phyloP scores from a whole-genome alignment of 306 rosid genomes.

The Cicer pinnatifidum region DNA sequence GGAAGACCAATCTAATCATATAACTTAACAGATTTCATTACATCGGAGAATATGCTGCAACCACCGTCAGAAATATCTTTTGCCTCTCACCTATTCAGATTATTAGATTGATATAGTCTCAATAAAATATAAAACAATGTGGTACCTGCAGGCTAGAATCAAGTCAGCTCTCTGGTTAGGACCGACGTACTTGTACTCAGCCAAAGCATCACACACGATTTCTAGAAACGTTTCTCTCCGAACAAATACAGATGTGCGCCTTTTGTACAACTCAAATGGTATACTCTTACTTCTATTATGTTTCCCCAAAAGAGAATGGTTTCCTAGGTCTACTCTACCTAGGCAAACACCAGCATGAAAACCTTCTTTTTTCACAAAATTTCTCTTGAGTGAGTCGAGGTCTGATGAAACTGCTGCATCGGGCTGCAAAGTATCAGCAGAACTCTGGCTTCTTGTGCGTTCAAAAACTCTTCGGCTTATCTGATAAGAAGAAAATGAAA shows the following conservation, averaged over 20 bases:
- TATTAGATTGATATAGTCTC: constrained; percentile 30
- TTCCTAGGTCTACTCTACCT: constrained; percentile 45
- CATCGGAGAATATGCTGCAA: constrained; percentile 17
- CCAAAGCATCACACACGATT: constrained; percentile 77
- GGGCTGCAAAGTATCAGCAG: constrained; percentile 51
- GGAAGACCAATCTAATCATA: constrained; percentile 24
- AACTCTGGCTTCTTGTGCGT: constrained; percentile 56
- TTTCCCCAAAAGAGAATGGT: constrained; percentile 45
- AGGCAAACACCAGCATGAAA: constrained; percentile 1
- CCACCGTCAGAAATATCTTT: not conserved
- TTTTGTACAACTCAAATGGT: constrained; percentile 87
- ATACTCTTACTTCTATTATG: constrained; percentile 54
- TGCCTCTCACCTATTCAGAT: not conserved
- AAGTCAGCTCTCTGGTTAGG: constrained; percentile 90
- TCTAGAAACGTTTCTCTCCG: constrained; percentile 68
- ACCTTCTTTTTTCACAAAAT: constrained; percentile 45
- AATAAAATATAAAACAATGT: constrained; percentile 33
- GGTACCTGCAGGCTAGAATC: constrained; percentile 85
- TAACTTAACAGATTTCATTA: not conserved
- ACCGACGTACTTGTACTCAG: constrained; percentile 90
- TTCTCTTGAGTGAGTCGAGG: constrained; percentile 40
- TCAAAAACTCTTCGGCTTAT: constrained; percentile 85
- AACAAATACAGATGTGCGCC: constrained; percentile 71
- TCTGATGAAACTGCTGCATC: constrained; percentile 50
- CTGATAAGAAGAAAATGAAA: constrained; percentile 57